These are phyloP conservation scores for Auxenochlorella protothecoides DNA, from an alignment of 139 green algal genomes.

Conservation along the genomic window DNA sequence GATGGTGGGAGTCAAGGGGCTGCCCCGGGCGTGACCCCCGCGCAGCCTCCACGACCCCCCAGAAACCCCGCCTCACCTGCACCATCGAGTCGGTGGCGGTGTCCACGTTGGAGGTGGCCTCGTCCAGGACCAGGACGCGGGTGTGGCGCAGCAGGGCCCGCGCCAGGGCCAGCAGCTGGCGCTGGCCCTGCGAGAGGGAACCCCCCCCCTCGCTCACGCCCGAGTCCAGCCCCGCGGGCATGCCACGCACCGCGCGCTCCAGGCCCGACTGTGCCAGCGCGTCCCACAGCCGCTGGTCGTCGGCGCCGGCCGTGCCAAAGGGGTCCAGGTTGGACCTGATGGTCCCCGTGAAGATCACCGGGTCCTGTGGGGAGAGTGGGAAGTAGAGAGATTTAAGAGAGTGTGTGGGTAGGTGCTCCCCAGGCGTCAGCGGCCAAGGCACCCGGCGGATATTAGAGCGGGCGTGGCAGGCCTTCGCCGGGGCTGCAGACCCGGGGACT, in stretches of 20 bases:
- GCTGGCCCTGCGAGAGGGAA: conserved; percentile 81
- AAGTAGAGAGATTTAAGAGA: neutral
- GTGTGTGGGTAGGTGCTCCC: no score
- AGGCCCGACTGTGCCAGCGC: conserved; percentile 30
- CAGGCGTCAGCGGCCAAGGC: no score
- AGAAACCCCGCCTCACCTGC: neutral
- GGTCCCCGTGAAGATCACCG: conserved; percentile 85
- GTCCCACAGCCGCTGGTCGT: conserved; percentile 25
- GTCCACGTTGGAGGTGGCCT: conserved; percentile 68
- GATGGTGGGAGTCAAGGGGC: no score
- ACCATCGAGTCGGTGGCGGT: conserved; percentile 6
- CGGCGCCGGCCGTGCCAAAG: conserved; percentile 59
- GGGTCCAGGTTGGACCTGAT: conserved; percentile 90
- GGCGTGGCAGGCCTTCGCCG: no score
- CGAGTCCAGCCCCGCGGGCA: conserved; percentile 29
- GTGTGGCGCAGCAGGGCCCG: conserved; percentile 64
- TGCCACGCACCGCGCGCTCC: conserved; percentile 5
- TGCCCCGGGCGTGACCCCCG: no score
- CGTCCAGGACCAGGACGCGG: conserved; percentile 71
- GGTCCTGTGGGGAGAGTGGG: conserved; percentile 59
- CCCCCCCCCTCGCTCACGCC: conserved; percentile 65
- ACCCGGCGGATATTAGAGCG: no score
- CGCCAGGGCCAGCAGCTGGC: conserved; percentile 86
- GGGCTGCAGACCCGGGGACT: conserved; percentile 8
- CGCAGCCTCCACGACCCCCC: no score